phyloP scores from a whole-genome alignment of 257 asterid species.

The Apocynum venetum region DNA sequence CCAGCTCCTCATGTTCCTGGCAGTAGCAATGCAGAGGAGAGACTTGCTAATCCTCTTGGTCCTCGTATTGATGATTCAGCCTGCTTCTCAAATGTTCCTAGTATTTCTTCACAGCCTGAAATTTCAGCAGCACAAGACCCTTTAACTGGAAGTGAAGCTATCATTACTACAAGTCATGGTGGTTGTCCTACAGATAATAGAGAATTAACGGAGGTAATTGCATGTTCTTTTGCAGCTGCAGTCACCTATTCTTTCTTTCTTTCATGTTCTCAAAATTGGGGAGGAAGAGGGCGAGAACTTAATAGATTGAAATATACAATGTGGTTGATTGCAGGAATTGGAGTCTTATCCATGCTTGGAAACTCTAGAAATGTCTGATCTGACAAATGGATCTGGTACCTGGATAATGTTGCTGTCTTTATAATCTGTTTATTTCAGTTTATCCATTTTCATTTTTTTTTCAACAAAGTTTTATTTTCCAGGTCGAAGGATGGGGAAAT shows the following conservation, averaged over 20 bases:
- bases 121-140: slow-evolving; percentile 33
- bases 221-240: background rate
- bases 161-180: slow-evolving; percentile 32
- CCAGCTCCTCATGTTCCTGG: slow-evolving; percentile 20
- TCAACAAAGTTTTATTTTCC: slow-evolving; percentile 16
- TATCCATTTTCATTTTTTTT: background rate
- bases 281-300: background rate
- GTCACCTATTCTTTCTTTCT: background rate
- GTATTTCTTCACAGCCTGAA: slow-evolving; percentile 28
- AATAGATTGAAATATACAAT: slow-evolving; percentile 13
- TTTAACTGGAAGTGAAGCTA: slow-evolving; percentile 33
- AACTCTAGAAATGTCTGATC: slow-evolving; percentile 29
- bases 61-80: slow-evolving; percentile 25
- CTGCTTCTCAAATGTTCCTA: slow-evolving; percentile 20
- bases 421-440: slow-evolving; percentile 14
- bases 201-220: slow-evolving; percentile 36
- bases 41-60: slow-evolving; percentile 22
- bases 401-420: slow-evolving; percentile 9
- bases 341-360: slow-evolving; percentile 34
- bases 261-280: background rate
- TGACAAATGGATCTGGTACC: slow-evolving; percentile 46
- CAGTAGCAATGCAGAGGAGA: slow-evolving; percentile 24
- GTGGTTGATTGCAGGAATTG: slow-evolving; percentile 45
- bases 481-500: slow-evolving; percentile 45
- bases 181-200: slow-evolving; percentile 18